Evolutionary conservation across 2,329 filamentous ascomycete species (phyloP).

Genomic region (Alternaria gaisen): DNA sequence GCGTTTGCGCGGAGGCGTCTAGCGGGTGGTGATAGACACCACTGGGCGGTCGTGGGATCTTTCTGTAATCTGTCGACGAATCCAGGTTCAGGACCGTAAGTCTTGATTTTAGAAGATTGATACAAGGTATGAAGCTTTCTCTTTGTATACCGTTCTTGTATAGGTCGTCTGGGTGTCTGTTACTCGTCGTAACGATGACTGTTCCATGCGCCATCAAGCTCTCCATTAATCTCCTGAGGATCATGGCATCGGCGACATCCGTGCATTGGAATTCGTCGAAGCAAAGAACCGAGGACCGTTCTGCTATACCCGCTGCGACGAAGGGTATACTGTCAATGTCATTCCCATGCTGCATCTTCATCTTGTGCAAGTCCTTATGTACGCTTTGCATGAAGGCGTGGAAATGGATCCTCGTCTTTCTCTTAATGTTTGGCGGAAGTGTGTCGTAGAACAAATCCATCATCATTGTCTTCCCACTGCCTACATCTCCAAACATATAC

Average conservation of each 20-base stretch:
- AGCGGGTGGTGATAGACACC: constrained; percentile 94
- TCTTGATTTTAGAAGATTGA: constrained; percentile 84
- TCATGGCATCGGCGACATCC: constrained; percentile 98
- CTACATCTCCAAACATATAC: constrained; percentile 96
- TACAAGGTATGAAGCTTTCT: constrained; percentile 93
- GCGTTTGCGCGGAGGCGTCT: constrained; percentile 76
- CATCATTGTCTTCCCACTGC: constrained; percentile 98
- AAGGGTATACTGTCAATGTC: constrained; percentile 92
- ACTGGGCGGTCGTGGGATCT: constrained; percentile 90
- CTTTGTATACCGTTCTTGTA: constrained; percentile 99
- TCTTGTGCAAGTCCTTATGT: constrained; percentile 86
- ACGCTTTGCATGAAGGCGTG: constrained; percentile 99
- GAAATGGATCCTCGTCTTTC: constrained; percentile 95
- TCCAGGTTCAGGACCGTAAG: constrained; percentile 94
- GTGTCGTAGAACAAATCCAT: constrained; percentile 99
- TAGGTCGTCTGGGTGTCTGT: constrained; percentile 93
- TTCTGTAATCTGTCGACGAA: constrained; percentile 95
- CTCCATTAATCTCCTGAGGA: constrained; percentile 86
- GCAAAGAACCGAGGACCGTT: constrained; percentile 84
- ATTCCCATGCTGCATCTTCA: constrained; percentile 88
- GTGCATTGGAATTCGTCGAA: constrained; percentile 99
- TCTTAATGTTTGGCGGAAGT: constrained; percentile 77
- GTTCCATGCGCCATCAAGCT: constrained; percentile 96
- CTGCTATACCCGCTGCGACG: constrained; percentile 92
- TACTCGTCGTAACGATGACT: constrained; percentile 93